Percentiles rank a stretch among this genome's conserved stretches.
Conservation (phyloP, 2,329 filamentous ascomycete genomes). For the Penicillium brasilianum region DNA sequence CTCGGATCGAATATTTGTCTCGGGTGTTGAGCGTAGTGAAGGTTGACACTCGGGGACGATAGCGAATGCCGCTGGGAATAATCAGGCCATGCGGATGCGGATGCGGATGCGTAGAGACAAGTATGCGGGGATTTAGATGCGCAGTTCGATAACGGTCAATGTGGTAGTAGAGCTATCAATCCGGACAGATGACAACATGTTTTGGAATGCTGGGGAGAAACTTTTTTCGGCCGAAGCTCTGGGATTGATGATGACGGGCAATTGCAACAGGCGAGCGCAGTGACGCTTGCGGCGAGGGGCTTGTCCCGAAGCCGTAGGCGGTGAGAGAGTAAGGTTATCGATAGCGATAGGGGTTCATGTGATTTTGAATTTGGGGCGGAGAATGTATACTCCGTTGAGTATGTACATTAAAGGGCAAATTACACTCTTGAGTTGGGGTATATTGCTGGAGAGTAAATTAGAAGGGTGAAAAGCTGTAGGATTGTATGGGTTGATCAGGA, state of each 20-base stretch:
- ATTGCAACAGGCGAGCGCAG: conserved; percentile 13
- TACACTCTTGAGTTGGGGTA: not conserved
- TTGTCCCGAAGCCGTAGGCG: conserved; percentile 21
- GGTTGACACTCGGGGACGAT: not conserved
- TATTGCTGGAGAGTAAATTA: not conserved
- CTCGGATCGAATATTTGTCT: not conserved
- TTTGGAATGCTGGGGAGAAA: not conserved
- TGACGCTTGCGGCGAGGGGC: conserved; percentile 33
- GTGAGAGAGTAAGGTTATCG: conserved; percentile 25
- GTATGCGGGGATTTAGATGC: not conserved
- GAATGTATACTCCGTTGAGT: not conserved
- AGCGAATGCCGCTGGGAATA: conserved; percentile 1
- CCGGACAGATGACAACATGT: not conserved
- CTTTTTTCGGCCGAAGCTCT: conserved; percentile 4
- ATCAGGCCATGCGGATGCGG: conserved; percentile 5
- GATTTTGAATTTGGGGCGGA: not conserved
- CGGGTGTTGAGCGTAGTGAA: not conserved
- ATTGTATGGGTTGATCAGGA: not conserved
- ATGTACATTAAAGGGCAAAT: not conserved
- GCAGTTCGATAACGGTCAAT: not conserved
- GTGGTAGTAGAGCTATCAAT: not conserved
- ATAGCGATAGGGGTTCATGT: conserved; percentile 25
- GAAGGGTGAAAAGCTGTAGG: not conserved
- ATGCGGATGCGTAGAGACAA: too few species aligned
- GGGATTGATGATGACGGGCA: conserved; percentile 11